A percentile compares a stretch with the other conserved stretches of the same genome.
Conservation (phyloP, 2,329 filamentous ascomycete species). For the Periconia digitata region DNA sequence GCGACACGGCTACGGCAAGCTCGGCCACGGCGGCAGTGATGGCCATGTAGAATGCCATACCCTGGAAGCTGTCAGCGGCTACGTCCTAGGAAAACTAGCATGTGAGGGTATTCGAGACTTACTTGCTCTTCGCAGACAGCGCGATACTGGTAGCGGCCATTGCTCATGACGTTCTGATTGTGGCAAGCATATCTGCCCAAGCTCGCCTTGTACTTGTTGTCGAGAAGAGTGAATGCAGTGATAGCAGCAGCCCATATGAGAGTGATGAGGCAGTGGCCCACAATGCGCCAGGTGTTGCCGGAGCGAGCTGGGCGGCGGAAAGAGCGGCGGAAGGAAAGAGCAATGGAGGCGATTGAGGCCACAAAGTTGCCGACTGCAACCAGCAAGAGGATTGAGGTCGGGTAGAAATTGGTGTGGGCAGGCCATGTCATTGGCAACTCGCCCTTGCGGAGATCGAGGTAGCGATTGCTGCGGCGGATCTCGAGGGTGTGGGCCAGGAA, state of each 20-base stretch:
- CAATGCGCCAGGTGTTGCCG: constrained; percentile 36
- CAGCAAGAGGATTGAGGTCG: constrained; percentile 38
- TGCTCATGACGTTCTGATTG: constrained; percentile 36
- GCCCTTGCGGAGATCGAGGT: constrained; percentile 38
- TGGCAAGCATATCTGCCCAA: constrained; percentile 39
- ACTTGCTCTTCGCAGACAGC: constrained; percentile 43
- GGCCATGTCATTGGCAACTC: constrained; percentile 44
- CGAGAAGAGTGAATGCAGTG: constrained; percentile 35
- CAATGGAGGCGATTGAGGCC: constrained; percentile 35
- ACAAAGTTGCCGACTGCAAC: constrained; percentile 38
- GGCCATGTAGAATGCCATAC: constrained; percentile 40
- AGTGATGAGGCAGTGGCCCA: constrained; percentile 37
- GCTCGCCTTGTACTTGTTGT: constrained; percentile 41
- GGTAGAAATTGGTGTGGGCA: constrained; percentile 38
- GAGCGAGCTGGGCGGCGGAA: constrained; percentile 39
- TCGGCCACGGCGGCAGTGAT: constrained; percentile 36
- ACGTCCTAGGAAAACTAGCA: background rate
- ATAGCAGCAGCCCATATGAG: constrained; percentile 36
- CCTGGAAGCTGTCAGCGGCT: constrained; percentile 26
- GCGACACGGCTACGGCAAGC: constrained; percentile 33
- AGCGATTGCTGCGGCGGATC: constrained; percentile 38
- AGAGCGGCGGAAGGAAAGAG: constrained; percentile 34
- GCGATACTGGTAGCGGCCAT: constrained; percentile 40
- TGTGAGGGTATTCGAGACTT: constrained; percentile 1
- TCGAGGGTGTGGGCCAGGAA: constrained; percentile 40